Evolutionary conservation across 768 basidiomycete species (phyloP).

Genomic region (Phanerochaete sordida): DNA sequence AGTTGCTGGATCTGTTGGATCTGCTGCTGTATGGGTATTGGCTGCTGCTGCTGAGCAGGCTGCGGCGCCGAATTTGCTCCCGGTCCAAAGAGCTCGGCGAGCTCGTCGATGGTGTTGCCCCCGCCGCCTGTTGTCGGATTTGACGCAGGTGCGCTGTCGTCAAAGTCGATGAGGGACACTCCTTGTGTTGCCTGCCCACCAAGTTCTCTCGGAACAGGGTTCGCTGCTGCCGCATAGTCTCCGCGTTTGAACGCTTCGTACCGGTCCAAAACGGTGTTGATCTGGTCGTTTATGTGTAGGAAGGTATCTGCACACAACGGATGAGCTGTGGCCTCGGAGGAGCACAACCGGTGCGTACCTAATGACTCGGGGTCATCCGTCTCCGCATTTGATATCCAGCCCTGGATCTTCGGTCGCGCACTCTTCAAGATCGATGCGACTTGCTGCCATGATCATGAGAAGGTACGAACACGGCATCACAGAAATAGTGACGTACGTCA

Average conservation of each 20-base stretch:
- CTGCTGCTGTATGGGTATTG: slow-evolving; percentile 18
- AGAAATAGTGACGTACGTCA: slow-evolving; percentile 53
- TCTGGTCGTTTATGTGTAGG: slow-evolving; percentile 95
- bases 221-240: slow-evolving; percentile 68
- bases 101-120: slow-evolving; percentile 44
- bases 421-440: slow-evolving; percentile 77
- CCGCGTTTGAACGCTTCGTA: slow-evolving; percentile 94
- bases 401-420: slow-evolving; percentile 93
- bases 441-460: slow-evolving; percentile 51
- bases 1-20: slow-evolving; percentile 17
- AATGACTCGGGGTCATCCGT: slow-evolving; percentile 86
- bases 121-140: slow-evolving; percentile 19
- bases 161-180: slow-evolving; percentile 74
- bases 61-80: slow-evolving; percentile 8
- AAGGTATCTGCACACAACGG: slow-evolving; percentile 63
- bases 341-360: slow-evolving; percentile 43
- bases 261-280: slow-evolving; percentile 86
- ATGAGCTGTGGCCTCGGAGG: not conserved
- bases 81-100: slow-evolving; percentile 57
- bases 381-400: slow-evolving; percentile 95
- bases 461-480: not conserved
- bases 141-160: slow-evolving; percentile 41
- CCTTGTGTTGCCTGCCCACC: not conserved
- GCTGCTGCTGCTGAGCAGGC: slow-evolving; percentile 1
- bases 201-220: slow-evolving; percentile 65